Conservation (phyloP, 2,329 filamentous ascomycete genomes). For the Cladosporium sp. region DNA sequence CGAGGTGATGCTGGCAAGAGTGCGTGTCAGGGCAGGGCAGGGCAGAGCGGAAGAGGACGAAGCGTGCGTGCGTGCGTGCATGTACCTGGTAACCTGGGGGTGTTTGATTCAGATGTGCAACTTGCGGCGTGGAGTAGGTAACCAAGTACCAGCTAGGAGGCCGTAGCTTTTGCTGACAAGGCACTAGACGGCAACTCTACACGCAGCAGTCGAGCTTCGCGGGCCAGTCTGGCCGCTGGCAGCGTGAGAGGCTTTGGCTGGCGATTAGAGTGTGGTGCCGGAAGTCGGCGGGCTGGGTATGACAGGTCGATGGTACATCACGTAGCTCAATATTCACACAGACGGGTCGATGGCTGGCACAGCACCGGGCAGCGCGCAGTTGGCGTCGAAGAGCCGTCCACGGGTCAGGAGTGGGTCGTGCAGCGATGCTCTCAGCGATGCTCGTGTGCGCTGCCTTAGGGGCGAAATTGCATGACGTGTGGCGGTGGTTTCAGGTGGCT, state of each 20-base stretch:
- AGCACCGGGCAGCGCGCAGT: background rate
- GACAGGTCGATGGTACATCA: too few relatives aligned
- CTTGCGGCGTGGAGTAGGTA: slow-evolving; percentile 1
- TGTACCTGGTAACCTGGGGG: slow-evolving; percentile 3
- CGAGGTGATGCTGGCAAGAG: background rate
- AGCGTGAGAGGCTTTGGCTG: background rate
- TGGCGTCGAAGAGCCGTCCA: background rate
- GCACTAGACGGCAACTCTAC: background rate
- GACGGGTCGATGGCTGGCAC: background rate
- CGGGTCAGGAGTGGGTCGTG: background rate
- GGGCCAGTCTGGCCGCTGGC: background rate
- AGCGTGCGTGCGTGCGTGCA: background rate
- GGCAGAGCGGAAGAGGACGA: background rate
- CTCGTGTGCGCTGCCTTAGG: background rate
- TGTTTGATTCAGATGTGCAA: background rate
- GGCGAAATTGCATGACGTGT: background rate
- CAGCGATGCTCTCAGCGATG: background rate
- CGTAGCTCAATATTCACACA: too few relatives aligned
- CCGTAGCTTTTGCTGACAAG: background rate
- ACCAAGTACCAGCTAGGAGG: background rate
- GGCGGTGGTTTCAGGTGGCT: background rate
- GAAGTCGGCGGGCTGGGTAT: background rate
- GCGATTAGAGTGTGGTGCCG: background rate
- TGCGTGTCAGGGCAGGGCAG: background rate
- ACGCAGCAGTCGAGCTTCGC: background rate